Evolutionary conservation across 345 rosid species (phyloP).

Genomic region (Eutrema japonicum): DNA sequence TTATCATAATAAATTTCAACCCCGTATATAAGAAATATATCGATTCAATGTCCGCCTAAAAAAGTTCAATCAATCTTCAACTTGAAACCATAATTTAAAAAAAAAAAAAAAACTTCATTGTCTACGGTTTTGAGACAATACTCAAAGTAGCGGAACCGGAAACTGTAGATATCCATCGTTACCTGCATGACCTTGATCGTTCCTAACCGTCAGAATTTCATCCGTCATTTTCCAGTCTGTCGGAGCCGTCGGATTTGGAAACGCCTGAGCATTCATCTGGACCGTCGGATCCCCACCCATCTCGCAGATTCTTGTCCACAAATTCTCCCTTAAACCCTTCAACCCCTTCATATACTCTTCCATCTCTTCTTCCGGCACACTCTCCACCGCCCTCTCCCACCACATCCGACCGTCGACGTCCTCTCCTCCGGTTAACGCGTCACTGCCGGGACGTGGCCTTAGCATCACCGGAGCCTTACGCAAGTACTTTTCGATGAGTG

Average conservation of each 20-base stretch:
- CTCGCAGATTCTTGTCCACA: conserved; percentile 27
- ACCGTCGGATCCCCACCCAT: conserved; percentile 29
- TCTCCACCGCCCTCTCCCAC: conserved; percentile 47
- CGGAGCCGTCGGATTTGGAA: conserved; percentile 22
- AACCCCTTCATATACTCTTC: conserved; percentile 38
- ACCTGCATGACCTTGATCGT: conserved; percentile 21
- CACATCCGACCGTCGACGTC: conserved; percentile 32
- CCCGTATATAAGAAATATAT: background rate
- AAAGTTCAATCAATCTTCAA: background rate
- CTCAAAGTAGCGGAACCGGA: background rate
- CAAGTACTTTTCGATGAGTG: conserved; percentile 31
- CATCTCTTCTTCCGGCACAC: conserved; percentile 38
- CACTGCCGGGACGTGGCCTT: conserved; percentile 4
- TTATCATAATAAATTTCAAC: no score
- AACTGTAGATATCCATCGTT: conserved; percentile 9
- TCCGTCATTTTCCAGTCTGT: conserved; percentile 10
- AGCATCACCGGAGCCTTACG: conserved; percentile 31
- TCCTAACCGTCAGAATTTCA: conserved; percentile 22
- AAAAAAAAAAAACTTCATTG: conserved; percentile 1
- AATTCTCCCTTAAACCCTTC: conserved; percentile 27
- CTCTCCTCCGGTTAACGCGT: conserved; percentile 9
- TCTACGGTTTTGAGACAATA: conserved; percentile 5
- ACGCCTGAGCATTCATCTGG: conserved; percentile 15
- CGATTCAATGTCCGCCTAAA: background rate
- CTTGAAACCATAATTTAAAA: background rate